These are phyloP conservation scores for Periconia digitata DNA, from an alignment of 2,329 filamentous ascomycete genomes.

Conservation along the genomic window DNA sequence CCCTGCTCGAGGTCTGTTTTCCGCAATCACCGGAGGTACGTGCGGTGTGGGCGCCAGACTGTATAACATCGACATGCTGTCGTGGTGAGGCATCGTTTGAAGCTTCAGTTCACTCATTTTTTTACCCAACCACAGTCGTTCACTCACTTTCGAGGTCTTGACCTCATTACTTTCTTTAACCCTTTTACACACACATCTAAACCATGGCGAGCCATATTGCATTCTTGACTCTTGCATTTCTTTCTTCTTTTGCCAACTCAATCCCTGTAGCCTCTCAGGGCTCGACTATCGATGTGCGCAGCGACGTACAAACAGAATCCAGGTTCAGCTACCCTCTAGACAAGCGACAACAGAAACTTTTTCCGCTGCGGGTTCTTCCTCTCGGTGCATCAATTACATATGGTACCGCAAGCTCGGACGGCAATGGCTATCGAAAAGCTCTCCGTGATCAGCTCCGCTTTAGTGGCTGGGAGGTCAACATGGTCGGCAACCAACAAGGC, in stretches of 20 bases:
- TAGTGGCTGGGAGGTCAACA: constrained; percentile 5
- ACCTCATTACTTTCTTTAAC: not conserved
- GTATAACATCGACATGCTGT: not conserved
- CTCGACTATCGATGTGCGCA: not conserved
- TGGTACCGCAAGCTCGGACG: constrained; percentile 1
- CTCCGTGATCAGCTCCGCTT: constrained; percentile 3
- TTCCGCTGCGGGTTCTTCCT: constrained; percentile 6
- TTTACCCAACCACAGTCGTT: not conserved
- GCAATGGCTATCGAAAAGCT: constrained; percentile 7
- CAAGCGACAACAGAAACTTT: not conserved
- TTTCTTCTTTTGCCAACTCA: not conserved
- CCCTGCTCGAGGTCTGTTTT: not conserved
- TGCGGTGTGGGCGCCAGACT: not conserved
- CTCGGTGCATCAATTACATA: constrained; percentile 8
- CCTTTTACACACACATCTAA: not conserved
- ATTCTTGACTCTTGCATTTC: not conserved
- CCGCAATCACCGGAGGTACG: not conserved
- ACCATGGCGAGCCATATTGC: constrained; percentile 1
- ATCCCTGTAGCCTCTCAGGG: not conserved
- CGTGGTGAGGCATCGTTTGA: not conserved
- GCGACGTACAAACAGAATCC: not conserved
- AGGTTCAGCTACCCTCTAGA: not conserved
- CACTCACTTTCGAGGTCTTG: not conserved
- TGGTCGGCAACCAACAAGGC: constrained; percentile 4
- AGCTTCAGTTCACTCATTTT: not conserved